Base-by-base conservation (phyloP, 768 basidiomycete species). In the Termitomyces sp. region DNA sequence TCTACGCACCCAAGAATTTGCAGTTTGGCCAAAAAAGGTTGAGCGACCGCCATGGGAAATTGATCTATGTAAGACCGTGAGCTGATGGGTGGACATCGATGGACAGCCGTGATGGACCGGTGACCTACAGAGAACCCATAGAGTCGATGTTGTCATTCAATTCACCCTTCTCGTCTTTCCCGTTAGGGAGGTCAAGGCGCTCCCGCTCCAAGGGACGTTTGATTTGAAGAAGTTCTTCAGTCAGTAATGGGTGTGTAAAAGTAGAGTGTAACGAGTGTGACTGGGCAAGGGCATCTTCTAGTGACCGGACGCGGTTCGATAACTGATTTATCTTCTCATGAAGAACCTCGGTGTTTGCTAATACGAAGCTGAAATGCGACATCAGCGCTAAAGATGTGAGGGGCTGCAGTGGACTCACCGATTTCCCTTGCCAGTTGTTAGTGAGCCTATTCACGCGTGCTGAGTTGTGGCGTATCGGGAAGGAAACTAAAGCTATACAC, bases 391-490 rank as follows among this genome's bases (percentile, higher is more conserved):
- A 40, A 24, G 32, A 18, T 13, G 37, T 24, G 27, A n/a, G 33
- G 34, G 36, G 44, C 40, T 34, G 22, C 20, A 33, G 20, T 27
- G 9, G 16, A 59, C 67, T 50, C 64, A 86, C 87, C 87, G 75
- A 68, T 88, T 89, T 13, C 87, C 87, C 68, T 86, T 88, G 59
- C 87, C 87, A 14, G 87, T 88, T 12, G 86, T 88, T 39, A 88
- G 76, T 32, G 85, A 86, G 16, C 86, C 86, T 87, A 39, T 30
- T 16, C 45, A n/a, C 26, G 32, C 37, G 44, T 26, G 45, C 33
- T 20, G 55, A 12, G 60, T 43, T 34, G 52, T 46, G 42, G 48
- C 54, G 66, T 22, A 67, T 47, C 33, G 61, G 43, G 37, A 48
- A 52, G 56, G 55, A 52, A 52, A 30, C 39, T 48, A 56, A 58